These are phyloP conservation scores for Pythium utonaiense DNA, from an alignment of 352 stramenopile species.

Conservation along the genomic window DNA sequence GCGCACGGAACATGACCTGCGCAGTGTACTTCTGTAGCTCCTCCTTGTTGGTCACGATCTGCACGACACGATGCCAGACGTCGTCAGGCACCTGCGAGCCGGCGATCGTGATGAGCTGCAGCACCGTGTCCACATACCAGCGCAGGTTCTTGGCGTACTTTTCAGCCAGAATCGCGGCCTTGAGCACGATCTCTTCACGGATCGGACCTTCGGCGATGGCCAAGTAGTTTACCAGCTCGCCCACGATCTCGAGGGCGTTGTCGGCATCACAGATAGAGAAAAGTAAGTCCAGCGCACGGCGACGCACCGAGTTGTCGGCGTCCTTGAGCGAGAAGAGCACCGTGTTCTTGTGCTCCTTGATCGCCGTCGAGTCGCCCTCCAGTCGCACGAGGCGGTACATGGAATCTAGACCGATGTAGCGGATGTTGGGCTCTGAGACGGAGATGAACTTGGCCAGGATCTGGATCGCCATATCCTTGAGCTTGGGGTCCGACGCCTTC, in stretches of 20 bases:
- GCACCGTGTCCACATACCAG: slow-evolving; percentile 98
- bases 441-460: slow-evolving; percentile 96
- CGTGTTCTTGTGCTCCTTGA: slow-evolving; percentile 95
- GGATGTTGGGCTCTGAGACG: slow-evolving; percentile 97
- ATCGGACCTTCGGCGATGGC: slow-evolving; percentile 92
- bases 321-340: slow-evolving; percentile 97
- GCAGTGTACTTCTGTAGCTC: slow-evolving; percentile 75
- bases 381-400: slow-evolving; percentile 94
- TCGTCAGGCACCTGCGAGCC: slow-evolving; percentile 91
- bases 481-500: slow-evolving; percentile 62
- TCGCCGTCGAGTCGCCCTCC: slow-evolving; percentile 71
- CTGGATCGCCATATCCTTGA: slow-evolving; percentile 90
- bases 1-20: slow-evolving; percentile 87
- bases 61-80: slow-evolving; percentile 98
- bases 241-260: slow-evolving; percentile 95
- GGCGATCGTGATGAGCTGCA: slow-evolving; percentile 96
- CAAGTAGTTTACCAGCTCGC: slow-evolving; percentile 95
- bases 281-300: slow-evolving; percentile 94
- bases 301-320: slow-evolving; percentile 94
- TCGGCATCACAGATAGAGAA: slow-evolving; percentile 97
- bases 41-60: slow-evolving; percentile 98
- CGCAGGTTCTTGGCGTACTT: slow-evolving; percentile 95
- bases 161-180: slow-evolving; percentile 97
- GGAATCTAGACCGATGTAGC: slow-evolving; percentile 95
- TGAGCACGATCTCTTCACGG: slow-evolving; percentile 96